phyloP scores from a whole-genome alignment of 2,329 filamentous ascomycete species.

The Fusarium marasasianum region DNA sequence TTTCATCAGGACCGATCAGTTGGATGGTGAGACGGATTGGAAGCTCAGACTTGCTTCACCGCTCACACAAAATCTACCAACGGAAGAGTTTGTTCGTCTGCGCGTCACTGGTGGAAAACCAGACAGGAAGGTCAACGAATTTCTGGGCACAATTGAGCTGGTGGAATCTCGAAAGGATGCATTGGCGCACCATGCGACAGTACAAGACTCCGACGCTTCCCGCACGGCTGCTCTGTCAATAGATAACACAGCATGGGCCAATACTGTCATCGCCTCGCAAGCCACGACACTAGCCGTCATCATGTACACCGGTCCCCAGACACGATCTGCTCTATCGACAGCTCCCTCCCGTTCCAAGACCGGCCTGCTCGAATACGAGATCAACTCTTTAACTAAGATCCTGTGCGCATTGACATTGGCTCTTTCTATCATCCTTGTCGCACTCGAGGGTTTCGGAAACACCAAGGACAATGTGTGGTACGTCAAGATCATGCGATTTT shows the following conservation, averaged over 20 bases:
- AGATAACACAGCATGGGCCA: conserved; percentile 98
- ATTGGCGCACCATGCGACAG: conserved; percentile 54
- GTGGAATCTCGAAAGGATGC: conserved; percentile 63
- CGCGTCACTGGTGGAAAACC: conserved; percentile 87
- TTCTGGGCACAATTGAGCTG: conserved; percentile 87
- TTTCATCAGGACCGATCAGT: conserved; percentile 96
- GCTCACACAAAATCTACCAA: conserved; percentile 80
- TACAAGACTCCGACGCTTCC: conserved; percentile 47
- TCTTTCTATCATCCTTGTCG: conserved; percentile 88
- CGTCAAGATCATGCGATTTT: conserved; percentile 95
- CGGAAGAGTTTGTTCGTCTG: conserved; percentile 75
- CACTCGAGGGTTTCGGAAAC: conserved; percentile 80
- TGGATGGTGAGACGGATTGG: conserved; percentile 99
- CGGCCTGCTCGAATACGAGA: conserved; percentile 92
- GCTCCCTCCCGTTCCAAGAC: conserved; percentile 92
- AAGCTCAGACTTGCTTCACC: conserved; percentile 90
- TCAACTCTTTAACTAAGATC: conserved; percentile 97
- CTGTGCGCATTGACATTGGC: conserved; percentile 88
- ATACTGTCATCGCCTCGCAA: conserved; percentile 94
- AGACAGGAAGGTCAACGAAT: conserved; percentile 94
- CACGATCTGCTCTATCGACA: conserved; percentile 91
- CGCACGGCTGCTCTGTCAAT: conserved; percentile 83
- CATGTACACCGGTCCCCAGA: conserved; percentile 94
- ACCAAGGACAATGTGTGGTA: conserved; percentile 82
- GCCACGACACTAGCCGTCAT: conserved; percentile 89